Base-by-base conservation (phyloP, 257 asterid species). In the Solanum rostratum region DNA sequence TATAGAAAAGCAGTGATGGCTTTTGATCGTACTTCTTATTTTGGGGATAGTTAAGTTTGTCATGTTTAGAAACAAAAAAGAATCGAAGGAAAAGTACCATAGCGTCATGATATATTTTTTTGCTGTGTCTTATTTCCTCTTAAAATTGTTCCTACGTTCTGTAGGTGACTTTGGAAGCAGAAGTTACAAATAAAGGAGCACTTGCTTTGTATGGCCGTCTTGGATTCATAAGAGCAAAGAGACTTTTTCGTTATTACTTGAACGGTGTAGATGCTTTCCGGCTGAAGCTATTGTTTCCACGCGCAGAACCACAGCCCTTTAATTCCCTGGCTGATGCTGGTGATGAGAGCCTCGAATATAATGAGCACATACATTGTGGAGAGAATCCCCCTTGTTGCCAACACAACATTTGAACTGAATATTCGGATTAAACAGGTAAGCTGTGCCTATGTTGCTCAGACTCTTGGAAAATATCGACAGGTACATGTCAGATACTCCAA, bases 251-350 rank as follows among this genome's bases (percentile, higher is more conserved):
- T 10, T 97, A 97, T 89, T 96, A 96, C 88, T 88, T 96, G 92
- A 96, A 96, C 39, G 98, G 98, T 10, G 98, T 96, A 33, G 99
- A 95, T 84, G 99, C 98, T 54, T 96, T 96, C 91, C 91, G 98
- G 86, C 92, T 95, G 74, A 96, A 96, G 93, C 92, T 96, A 22
- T 59, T 96, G 81, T 93, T 95, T 87, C 98, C 98, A 11, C 93
- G 92, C 5, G 87, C 87, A 7, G 95, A 91, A 79, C 84, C 87
- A 11, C 79, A 89, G 86, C 84, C 88, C 86, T 59, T 80, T 2
- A 88, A 78, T 5, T 84, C 94, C 24, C 76, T 71, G 69, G 78
- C 70, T 39, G 39, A 85, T 62, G 71, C 84, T 41, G 89, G 33
- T 30, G 91, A 84, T 59, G 92, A 86, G 85, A 82, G 52, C 16